Evolutionary conservation across 2,329 filamentous ascomycete genomes (phyloP), one percentile per base, ranked within the genome.

Genomic region (Botrytis medusae): DNA sequence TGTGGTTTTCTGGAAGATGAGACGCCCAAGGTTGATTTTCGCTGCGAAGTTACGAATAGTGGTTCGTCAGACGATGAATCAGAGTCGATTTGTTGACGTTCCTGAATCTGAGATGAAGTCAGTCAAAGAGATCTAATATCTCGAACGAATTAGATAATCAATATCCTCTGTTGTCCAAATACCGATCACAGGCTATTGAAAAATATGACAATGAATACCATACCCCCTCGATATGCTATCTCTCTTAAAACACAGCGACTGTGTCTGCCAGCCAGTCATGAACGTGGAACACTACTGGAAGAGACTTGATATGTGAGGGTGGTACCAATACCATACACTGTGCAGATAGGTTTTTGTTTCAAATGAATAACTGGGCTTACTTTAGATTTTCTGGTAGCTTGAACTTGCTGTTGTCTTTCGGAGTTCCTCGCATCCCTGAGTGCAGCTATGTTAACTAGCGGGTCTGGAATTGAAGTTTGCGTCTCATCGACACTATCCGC

Each of bases 401-500:
- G 62, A 57, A 46, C 29, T 59, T 59, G 48, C 51, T 60, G 32
- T 48, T 68, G 51, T 48, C 29, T 59, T 37, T 37, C 48, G 29
- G 51, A 32, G 32, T 5, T 68, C 37, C 37, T 59, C 32, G 54
- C 51, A 34, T 32, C 29, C 57, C 20, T 29, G 10, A 5, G 20
- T 7, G 22, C 6, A 20, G n/a, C 6, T 25, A 8, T 22, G 37
- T 20, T 42, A 29, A 29, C 16, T 29, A 4, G 25, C 32, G 34
- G 25, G 4, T 12, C 7, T 67, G 44, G 25, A 44, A 32, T 25
- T 44, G 57, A 62, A 29, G 77, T 57, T 18, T 29, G 78, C 14
- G 75, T 73, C 18, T 75, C 74, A 6, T 75, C 73, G 37, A 37
- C n/a, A 32, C 75, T 73, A 70, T 77, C 74, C 60, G 76, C 71